phyloP scores from a whole-genome alignment of 2,329 filamentous ascomycete species.

The Xylogone sp. region DNA sequence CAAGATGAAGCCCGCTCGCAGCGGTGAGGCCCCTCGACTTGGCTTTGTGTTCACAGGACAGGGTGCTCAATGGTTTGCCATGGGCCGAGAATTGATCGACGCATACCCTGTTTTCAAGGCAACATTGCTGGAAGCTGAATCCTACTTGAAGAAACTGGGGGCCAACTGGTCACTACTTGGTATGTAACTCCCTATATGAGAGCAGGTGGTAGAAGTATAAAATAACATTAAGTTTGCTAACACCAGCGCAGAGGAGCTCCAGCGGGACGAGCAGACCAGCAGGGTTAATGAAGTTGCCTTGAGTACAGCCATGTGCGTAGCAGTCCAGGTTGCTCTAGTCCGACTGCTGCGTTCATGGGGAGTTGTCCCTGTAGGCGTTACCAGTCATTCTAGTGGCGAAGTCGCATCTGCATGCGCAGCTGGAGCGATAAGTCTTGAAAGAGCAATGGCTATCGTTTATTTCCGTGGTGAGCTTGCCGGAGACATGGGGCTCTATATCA shows the following conservation, averaged over 20 bases:
- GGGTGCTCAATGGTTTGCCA: slow-evolving; percentile 20
- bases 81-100: slow-evolving; percentile 17
- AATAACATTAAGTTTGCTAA: too few relatives aligned
- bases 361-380: slow-evolving; percentile 33
- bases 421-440: slow-evolving; percentile 25
- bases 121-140: slow-evolving; percentile 3
- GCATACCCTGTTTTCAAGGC: slow-evolving; percentile 3
- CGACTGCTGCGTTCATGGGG: slow-evolving; percentile 38
- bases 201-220: too few relatives aligned
- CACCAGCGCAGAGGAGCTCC: too few relatives aligned
- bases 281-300: too few relatives aligned
- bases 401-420: slow-evolving; percentile 43
- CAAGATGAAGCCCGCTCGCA: too few relatives aligned
- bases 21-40: not conserved
- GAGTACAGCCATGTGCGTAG: slow-evolving; percentile 33
- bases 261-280: too few relatives aligned
- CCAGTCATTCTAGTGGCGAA: slow-evolving; percentile 45
- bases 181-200: too few relatives aligned
- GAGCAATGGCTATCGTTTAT: slow-evolving; percentile 41
- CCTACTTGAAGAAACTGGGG: slow-evolving; percentile 8
- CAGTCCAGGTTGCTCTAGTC: slow-evolving; percentile 42
- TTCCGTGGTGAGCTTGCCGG: slow-evolving; percentile 25
- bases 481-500: slow-evolving; percentile 4
- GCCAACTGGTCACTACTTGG: too few relatives aligned
- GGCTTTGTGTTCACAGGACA: slow-evolving; percentile 18